Conservation (phyloP, 192 early-diverging fungal species). For the Coemansia sp. region DNA sequence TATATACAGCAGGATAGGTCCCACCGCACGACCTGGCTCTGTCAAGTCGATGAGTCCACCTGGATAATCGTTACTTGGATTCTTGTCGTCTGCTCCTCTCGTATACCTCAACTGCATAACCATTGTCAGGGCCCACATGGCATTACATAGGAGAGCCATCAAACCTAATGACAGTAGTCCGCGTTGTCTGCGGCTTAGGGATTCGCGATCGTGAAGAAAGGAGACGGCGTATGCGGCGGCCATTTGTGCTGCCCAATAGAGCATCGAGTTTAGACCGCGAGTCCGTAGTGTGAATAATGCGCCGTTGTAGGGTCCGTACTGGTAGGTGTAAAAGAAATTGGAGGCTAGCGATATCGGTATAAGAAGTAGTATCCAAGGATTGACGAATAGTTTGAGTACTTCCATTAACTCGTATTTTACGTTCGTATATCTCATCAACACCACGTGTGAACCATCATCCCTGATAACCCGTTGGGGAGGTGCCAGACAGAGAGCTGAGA, state of each 20-base stretch:
- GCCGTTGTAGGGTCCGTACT: slow-evolving; percentile 66
- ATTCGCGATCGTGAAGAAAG: slow-evolving; percentile 26
- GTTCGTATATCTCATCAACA: slow-evolving; percentile 62
- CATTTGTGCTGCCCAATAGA: slow-evolving; percentile 81
- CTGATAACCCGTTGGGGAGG: slow-evolving; percentile 60
- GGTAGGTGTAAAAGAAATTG: slow-evolving; percentile 81
- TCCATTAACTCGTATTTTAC: slow-evolving; percentile 57
- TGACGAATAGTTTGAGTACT: slow-evolving; percentile 58
- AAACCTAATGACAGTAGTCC: slow-evolving; percentile 11
- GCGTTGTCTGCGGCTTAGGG: slow-evolving; percentile 20
- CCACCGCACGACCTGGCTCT: slow-evolving; percentile 52
- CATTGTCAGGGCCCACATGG: slow-evolving; percentile 54
- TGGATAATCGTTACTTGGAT: slow-evolving; percentile 19
- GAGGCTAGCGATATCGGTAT: slow-evolving; percentile 67
- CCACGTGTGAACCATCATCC: slow-evolving; percentile 64
- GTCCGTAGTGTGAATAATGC: slow-evolving; percentile 68
- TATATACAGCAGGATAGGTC: slow-evolving; percentile 64
- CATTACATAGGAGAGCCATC: slow-evolving; percentile 13
- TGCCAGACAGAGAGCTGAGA: slow-evolving; percentile 59
- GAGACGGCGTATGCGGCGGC: slow-evolving; percentile 64
- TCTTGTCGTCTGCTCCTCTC: not conserved
- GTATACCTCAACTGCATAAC: slow-evolving; percentile 60
- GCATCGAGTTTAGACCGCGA: slow-evolving; percentile 68
- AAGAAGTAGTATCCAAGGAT: slow-evolving; percentile 66
- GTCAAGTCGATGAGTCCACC: slow-evolving; percentile 54